Evolutionary conservation across 1,284 basidiomycete genomes (phyloP).

Genomic region (Pseudozyma sp.): DNA sequence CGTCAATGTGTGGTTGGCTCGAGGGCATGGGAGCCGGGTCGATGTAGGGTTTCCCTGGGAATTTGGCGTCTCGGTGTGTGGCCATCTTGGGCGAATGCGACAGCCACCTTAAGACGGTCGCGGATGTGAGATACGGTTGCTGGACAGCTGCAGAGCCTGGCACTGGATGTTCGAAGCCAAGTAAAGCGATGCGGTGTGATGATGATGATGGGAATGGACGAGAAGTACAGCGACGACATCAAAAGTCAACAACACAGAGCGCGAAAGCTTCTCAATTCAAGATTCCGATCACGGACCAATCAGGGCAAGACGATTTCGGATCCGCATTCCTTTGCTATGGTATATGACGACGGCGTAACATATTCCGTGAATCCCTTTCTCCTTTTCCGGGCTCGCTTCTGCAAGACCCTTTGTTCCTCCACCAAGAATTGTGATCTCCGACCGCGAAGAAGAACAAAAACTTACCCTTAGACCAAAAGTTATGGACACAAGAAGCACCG

Average conservation of each 20-base stretch:
- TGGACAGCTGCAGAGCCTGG: not conserved
- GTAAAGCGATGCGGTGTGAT: not conserved
- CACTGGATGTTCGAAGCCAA: not conserved
- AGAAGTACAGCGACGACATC: conserved; percentile 4
- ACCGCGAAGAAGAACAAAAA: not conserved
- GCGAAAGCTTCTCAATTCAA: conserved; percentile 27
- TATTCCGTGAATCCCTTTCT: not conserved
- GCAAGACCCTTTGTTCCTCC: conserved; percentile 5
- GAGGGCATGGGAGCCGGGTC: conserved; percentile 64
- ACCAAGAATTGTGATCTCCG: not conserved
- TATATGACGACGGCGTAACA: conserved; percentile 6
- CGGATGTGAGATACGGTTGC: not conserved
- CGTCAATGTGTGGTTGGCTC: conserved; percentile 80
- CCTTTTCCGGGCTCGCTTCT: not conserved
- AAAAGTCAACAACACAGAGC: conserved; percentile 2
- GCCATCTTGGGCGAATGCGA: conserved; percentile 55
- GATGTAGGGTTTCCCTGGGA: conserved; percentile 66
- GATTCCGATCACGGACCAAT: conserved; percentile 51
- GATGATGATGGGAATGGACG: not conserved
- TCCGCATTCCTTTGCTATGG: conserved; percentile 7
- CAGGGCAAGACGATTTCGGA: conserved; percentile 34
- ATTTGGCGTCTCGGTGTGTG: conserved; percentile 66
- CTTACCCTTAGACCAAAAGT: not conserved
- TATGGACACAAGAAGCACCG: too few species aligned
- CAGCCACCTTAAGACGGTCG: conserved; percentile 3